Percentiles rank a stretch among this genome's conserved stretches.
phyloP scores from a whole-genome alignment of 306 rosid species.

The Canavalia ensiformis region DNA sequence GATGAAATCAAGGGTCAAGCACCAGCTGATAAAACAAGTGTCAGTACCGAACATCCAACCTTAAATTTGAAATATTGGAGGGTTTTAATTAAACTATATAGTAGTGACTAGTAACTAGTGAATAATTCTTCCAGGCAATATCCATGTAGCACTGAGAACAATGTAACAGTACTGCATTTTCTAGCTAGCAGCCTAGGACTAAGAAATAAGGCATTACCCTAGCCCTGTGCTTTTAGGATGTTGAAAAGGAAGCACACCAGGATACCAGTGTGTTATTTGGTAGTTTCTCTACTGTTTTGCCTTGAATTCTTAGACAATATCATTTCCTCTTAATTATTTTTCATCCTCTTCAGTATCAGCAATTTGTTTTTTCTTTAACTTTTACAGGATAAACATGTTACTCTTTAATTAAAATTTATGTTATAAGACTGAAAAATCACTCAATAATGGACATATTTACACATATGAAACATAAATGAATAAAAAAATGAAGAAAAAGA shows the following conservation, averaged over 20 bases:
- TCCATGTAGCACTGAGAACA: constrained; percentile 11
- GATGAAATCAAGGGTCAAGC: constrained; percentile 53
- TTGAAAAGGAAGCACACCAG: constrained; percentile 1
- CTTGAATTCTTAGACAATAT: constrained; percentile 15
- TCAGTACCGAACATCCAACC: constrained; percentile 42
- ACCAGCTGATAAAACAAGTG: constrained; percentile 27
- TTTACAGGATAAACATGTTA: constrained; percentile 22
- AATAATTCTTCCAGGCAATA: constrained; percentile 29
- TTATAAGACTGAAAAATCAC: constrained; percentile 19
- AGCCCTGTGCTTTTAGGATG: constrained; percentile 20
- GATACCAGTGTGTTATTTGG: constrained; percentile 16
- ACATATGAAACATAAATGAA: constrained; percentile 20
- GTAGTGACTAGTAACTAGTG: not conserved
- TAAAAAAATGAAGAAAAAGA: constrained; percentile 2
- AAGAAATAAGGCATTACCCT: not conserved
- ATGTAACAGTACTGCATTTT: constrained; percentile 5
- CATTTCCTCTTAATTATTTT: constrained; percentile 23
- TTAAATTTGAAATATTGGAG: constrained; percentile 24
- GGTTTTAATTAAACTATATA: constrained; percentile 24
- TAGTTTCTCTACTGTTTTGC: constrained; percentile 30
- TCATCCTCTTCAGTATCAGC: constrained; percentile 25
- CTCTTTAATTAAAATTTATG: constrained; percentile 7
- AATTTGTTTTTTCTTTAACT: constrained; percentile 18
- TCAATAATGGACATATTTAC: constrained; percentile 8
- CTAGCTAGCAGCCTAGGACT: not conserved